Percentiles rank a stretch among this genome's conserved stretches.
Conservation (phyloP, 768 basidiomycete species). For the Macrolepiota fuliginosa region DNA sequence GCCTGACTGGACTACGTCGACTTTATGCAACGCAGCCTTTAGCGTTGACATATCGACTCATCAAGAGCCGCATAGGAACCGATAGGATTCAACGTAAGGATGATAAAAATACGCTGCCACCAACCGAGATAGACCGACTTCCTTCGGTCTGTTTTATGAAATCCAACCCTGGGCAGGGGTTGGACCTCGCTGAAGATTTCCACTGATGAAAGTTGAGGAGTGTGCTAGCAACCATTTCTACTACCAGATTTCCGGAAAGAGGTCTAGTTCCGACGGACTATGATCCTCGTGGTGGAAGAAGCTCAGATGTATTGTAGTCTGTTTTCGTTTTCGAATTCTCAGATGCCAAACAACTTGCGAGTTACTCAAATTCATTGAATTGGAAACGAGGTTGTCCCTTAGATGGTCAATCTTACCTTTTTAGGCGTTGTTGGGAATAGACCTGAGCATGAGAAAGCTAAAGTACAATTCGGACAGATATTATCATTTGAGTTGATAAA, state of each 20-base stretch:
- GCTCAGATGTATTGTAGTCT: not conserved
- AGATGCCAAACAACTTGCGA: not conserved
- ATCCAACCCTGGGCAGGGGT: not conserved
- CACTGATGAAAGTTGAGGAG: not conserved
- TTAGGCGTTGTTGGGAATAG: not conserved
- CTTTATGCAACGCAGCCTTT: not conserved
- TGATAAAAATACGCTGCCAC: not conserved
- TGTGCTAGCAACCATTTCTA: not conserved
- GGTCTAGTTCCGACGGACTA: not conserved
- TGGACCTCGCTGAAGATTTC: not conserved
- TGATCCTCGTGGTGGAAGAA: not conserved
- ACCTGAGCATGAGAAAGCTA: slow-evolving; percentile 10
- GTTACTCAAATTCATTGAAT: not conserved
- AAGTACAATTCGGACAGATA: not conserved
- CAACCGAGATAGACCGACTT: not conserved
- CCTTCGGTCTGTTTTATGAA: not conserved
- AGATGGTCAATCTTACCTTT: slow-evolving; percentile 1
- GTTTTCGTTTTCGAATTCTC: not conserved
- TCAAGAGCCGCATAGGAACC: slow-evolving; percentile 6
- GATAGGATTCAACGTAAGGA: slow-evolving; percentile 1
- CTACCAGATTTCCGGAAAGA: not conserved
- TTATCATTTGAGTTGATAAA: not conserved
- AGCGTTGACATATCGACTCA: not conserved
- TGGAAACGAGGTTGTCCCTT: not conserved
- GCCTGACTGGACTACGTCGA: not conserved